These are phyloP conservation scores for Pichia sp. DNA, from an alignment of 1,139 yeast species.

Conservation along the genomic window DNA sequence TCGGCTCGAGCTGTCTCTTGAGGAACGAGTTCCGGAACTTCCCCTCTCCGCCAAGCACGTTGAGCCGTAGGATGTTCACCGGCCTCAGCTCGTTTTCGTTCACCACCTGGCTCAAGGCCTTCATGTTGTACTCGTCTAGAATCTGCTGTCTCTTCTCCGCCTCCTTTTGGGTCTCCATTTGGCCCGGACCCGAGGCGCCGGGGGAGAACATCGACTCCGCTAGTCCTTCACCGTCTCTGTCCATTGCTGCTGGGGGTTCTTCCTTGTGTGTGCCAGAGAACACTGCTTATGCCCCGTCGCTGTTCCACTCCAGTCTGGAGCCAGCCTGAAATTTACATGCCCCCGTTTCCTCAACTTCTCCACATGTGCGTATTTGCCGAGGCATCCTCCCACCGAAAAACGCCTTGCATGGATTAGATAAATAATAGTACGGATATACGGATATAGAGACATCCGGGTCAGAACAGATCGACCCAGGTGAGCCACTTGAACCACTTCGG, in stretches of 20 bases:
- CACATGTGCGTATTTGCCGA: too few relatives aligned
- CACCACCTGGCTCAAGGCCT: slow-evolving; percentile 41
- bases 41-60: slow-evolving; percentile 48
- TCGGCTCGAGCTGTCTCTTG: slow-evolving; percentile 50
- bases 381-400: too few relatives aligned
- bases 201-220: slow-evolving; percentile 13
- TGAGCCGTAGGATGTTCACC: slow-evolving; percentile 44
- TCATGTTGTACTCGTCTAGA: slow-evolving; percentile 37
- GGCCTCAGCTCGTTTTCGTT: slow-evolving; percentile 43
- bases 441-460: too few relatives aligned
- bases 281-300: too few relatives aligned
- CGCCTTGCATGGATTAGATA: too few relatives aligned
- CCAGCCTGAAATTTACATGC: too few relatives aligned
- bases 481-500: slow-evolving; percentile 77
- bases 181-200: background rate
- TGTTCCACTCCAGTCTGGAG: too few relatives aligned
- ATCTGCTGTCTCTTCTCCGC: slow-evolving; percentile 24
- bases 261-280: too few relatives aligned
- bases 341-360: too few relatives aligned
- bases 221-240: slow-evolving; percentile 3
- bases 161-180: slow-evolving; percentile 15
- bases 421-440: too few relatives aligned
- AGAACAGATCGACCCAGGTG: slow-evolving; percentile 47
- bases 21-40: slow-evolving; percentile 51
- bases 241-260: background rate